A percentile compares a stretch with the other conserved stretches of the same genome.
Evolutionary conservation across 495 filamentous ascomycete species (phyloP).

Genomic region (Rusavskia elegans): DNA sequence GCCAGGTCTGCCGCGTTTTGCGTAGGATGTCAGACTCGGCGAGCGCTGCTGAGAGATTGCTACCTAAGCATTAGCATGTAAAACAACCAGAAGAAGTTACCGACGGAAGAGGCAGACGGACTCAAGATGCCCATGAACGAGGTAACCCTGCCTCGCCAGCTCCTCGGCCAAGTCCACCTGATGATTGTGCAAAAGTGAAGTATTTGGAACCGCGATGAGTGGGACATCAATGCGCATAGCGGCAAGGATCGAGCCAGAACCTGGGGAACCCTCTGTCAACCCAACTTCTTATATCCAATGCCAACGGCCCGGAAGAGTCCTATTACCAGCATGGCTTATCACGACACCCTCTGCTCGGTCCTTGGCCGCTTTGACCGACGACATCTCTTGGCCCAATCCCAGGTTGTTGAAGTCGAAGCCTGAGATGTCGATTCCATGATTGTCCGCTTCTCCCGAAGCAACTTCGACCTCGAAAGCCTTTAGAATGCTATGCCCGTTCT

Average conservation of each 20-base stretch:
- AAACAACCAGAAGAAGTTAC: background rate
- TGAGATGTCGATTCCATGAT: slow-evolving; percentile 32
- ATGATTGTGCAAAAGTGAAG: slow-evolving; percentile 72
- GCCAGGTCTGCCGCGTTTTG: slow-evolving; percentile 26
- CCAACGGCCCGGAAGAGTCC: background rate
- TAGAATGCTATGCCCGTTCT: slow-evolving; percentile 32
- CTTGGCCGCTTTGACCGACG: slow-evolving; percentile 22
- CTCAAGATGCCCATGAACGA: slow-evolving; percentile 49
- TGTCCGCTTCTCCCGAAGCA: slow-evolving; percentile 7
- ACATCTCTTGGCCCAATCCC: slow-evolving; percentile 42
- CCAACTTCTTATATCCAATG: no score
- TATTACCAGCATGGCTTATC: slow-evolving; percentile 73
- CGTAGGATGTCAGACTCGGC: slow-evolving; percentile 26
- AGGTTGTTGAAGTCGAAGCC: slow-evolving; percentile 50
- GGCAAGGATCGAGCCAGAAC: slow-evolving; percentile 79
- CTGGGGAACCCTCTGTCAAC: slow-evolving; percentile 21
- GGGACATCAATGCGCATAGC: slow-evolving; percentile 50
- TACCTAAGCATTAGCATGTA: slow-evolving; percentile 8
- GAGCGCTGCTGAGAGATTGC: slow-evolving; percentile 30
- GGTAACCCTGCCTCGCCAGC: slow-evolving; percentile 51
- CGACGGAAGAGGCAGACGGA: slow-evolving; percentile 19
- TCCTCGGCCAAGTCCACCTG: slow-evolving; percentile 72
- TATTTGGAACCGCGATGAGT: slow-evolving; percentile 77
- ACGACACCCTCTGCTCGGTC: slow-evolving; percentile 41
- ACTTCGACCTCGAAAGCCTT: slow-evolving; percentile 18